These are phyloP conservation scores for Diaporthe citrichinensis DNA, from an alignment of 2,329 filamentous ascomycete species.

Conservation along the genomic window DNA sequence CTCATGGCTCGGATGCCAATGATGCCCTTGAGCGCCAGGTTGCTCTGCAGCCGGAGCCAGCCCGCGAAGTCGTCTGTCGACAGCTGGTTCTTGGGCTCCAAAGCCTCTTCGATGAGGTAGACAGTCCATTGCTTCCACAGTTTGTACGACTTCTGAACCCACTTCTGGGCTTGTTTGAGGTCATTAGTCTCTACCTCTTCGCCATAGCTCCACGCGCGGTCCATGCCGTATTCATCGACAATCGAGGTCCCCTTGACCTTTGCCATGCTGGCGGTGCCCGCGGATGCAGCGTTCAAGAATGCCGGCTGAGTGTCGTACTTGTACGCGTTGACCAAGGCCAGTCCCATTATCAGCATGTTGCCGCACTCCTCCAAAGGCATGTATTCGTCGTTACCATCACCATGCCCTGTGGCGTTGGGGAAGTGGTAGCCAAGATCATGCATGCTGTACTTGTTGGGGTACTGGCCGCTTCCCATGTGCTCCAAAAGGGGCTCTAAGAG, in stretches of 20 bases:
- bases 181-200: constrained; percentile 54
- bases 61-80: constrained; percentile 86
- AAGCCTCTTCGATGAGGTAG: constrained; percentile 78
- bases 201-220: constrained; percentile 66
- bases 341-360: constrained; percentile 83
- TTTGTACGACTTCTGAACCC: constrained; percentile 69
- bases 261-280: constrained; percentile 43
- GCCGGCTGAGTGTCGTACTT: constrained; percentile 71
- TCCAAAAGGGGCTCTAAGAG: constrained; percentile 85
- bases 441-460: constrained; percentile 86
- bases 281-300: constrained; percentile 53
- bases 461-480: constrained; percentile 85
- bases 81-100: constrained; percentile 79
- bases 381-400: constrained; percentile 78
- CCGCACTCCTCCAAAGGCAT: constrained; percentile 84
- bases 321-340: constrained; percentile 82
- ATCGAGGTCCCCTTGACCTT: constrained; percentile 36
- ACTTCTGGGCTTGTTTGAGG: constrained; percentile 56
- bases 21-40: constrained; percentile 82
- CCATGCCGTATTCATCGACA: constrained; percentile 47
- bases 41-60: constrained; percentile 81
- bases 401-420: constrained; percentile 82
- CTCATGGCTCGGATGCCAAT: constrained; percentile 85
- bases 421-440: constrained; percentile 82
- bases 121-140: constrained; percentile 84